Evolutionary conservation across 2,329 filamentous ascomycete genomes (phyloP).

Genomic region (Karstenula rhodostoma): DNA sequence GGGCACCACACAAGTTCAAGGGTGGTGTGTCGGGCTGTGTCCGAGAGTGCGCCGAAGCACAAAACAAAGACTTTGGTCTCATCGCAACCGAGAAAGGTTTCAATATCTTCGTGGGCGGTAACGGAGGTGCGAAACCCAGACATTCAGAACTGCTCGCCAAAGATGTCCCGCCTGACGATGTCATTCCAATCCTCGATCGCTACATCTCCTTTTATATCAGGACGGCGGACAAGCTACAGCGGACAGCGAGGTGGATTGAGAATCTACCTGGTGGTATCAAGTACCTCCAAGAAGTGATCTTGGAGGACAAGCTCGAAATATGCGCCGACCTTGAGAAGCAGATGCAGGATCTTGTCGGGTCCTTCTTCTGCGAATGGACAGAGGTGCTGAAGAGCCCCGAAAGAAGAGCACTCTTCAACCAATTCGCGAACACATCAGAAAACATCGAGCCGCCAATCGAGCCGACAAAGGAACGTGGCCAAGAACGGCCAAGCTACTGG

Average conservation of each 20-base stretch:
- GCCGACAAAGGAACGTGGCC: constrained; percentile 73
- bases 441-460: constrained; percentile 71
- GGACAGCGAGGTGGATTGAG: constrained; percentile 89
- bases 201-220: constrained; percentile 95
- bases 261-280: constrained; percentile 81
- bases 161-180: constrained; percentile 82
- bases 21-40: constrained; percentile 90
- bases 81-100: constrained; percentile 93
- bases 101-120: constrained; percentile 91
- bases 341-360: constrained; percentile 84
- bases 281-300: constrained; percentile 82
- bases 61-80: constrained; percentile 91
- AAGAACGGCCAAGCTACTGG: constrained; percentile 80
- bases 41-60: constrained; percentile 90
- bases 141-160: constrained; percentile 86
- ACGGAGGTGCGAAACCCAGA: constrained; percentile 84
- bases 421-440: constrained; percentile 86
- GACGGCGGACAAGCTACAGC: constrained; percentile 87
- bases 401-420: constrained; percentile 74
- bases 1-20: constrained; percentile 90
- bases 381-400: constrained; percentile 77
- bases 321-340: constrained; percentile 83
- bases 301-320: constrained; percentile 87
- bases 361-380: constrained; percentile 92
- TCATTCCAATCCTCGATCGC: constrained; percentile 84